Evolutionary conservation across 106 monocot species (phyloP).

Genomic region (Dendrobium huoshanense): DNA sequence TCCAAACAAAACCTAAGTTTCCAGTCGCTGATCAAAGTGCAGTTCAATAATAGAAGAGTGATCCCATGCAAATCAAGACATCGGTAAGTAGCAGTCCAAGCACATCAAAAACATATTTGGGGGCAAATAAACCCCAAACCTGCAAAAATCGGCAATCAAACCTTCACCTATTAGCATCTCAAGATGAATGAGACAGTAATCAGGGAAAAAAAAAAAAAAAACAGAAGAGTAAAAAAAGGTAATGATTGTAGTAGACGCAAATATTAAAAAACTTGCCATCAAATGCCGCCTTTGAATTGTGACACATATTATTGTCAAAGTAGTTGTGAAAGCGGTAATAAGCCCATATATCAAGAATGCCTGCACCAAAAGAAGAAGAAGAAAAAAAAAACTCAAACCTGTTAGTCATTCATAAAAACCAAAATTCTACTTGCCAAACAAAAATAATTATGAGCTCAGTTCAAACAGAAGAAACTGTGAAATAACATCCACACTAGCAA

Average conservation of each 20-base stretch:
- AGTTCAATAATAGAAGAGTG: conserved; percentile 43
- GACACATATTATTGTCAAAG: conserved; percentile 66
- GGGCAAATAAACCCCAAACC: conserved; percentile 87
- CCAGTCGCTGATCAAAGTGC: not conserved
- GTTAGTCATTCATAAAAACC: no score
- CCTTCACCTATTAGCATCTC: not conserved
- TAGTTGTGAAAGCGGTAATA: conserved; percentile 61
- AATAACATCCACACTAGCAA: not conserved
- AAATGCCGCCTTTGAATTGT: conserved; percentile 88
- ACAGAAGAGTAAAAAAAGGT: not conserved
- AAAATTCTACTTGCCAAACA: no score
- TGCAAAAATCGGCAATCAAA: conserved; percentile 15
- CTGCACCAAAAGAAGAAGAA: conserved; percentile 18
- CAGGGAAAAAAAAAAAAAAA: not conserved
- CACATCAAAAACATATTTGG: conserved; percentile 75
- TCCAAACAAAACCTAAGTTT: no score
- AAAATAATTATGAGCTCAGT: no score
- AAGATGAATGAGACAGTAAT: not conserved
- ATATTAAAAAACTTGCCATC: conserved; percentile 49
- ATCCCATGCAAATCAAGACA: conserved; percentile 39
- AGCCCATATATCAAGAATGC: conserved; percentile 72
- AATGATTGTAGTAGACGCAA: not conserved
- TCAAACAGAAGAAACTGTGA: no score
- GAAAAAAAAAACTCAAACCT: no score
- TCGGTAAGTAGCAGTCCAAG: conserved; percentile 53